Evolutionary conservation across 2,329 filamentous ascomycete genomes (phyloP).

Genomic region (Pestalotiopsis sp.): DNA sequence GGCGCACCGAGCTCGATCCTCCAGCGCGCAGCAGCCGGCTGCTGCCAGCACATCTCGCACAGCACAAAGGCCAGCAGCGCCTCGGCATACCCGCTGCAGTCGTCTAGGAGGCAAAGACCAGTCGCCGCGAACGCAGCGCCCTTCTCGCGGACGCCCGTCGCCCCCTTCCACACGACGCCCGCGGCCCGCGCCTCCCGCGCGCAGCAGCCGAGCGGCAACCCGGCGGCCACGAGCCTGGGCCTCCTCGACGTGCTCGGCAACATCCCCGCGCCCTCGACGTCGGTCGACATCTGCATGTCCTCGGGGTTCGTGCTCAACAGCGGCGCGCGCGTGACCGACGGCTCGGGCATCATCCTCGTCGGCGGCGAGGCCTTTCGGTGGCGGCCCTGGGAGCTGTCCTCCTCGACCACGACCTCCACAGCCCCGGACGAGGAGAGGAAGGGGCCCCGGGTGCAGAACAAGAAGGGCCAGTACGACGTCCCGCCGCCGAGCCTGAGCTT

Average conservation of each 20-base stretch:
- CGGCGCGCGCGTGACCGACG: constrained; percentile 70
- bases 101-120: background rate
- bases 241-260: constrained; percentile 79
- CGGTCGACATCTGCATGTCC: constrained; percentile 78
- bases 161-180: constrained; percentile 5
- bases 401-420: constrained; percentile 38
- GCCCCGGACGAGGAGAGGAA: background rate
- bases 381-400: constrained; percentile 68
- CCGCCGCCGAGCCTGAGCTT: constrained; percentile 71
- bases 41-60: background rate
- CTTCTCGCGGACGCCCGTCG: background rate
- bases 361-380: constrained; percentile 88
- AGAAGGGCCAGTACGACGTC: constrained; percentile 81
- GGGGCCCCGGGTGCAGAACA: constrained; percentile 62
- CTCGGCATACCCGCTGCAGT: background rate
- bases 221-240: constrained; percentile 59
- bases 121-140: background rate
- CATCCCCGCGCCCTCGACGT: constrained; percentile 76
- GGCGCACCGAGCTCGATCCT: constrained; percentile 4
- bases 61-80: background rate
- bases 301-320: constrained; percentile 89
- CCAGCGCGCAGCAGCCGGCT: background rate
- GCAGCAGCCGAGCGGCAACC: constrained; percentile 39
- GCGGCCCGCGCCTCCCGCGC: background rate
- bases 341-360: constrained; percentile 76